phyloP scores from a whole-genome alignment of 2,329 filamentous ascomycete species.

The Aspergillus bombycis region DNA sequence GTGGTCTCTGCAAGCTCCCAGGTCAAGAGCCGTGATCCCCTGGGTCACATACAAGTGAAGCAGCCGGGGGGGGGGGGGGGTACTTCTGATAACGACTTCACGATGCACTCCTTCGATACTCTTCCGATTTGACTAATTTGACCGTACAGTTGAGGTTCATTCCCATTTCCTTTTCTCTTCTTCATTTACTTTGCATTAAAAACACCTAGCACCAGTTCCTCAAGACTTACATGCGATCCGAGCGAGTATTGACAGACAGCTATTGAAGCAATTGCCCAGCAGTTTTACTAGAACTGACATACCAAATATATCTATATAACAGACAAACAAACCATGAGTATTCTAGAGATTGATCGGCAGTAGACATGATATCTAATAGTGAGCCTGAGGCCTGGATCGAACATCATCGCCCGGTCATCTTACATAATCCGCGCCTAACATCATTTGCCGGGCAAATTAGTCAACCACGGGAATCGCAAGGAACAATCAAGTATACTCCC shows the following conservation, averaged over 20 bases:
- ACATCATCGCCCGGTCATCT: not conserved
- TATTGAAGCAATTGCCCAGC: not conserved
- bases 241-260: not conserved
- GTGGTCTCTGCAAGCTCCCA: slow-evolving; percentile 1
- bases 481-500: not conserved
- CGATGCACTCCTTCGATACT: not conserved
- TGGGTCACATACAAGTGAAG: not conserved
- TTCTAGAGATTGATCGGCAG: not conserved
- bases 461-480: not conserved
- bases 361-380: not conserved
- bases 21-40: not conserved
- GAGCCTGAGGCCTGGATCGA: not conserved
- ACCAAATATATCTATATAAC: not conserved
- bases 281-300: not conserved
- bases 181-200: not conserved
- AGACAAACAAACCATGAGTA: not conserved
- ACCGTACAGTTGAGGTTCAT: slow-evolving; percentile 1
- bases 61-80: not conserved
- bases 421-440: slow-evolving; percentile 12
- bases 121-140: slow-evolving; percentile 5
- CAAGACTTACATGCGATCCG: not conserved
- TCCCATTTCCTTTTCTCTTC: not conserved
- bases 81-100: slow-evolving; percentile 6
- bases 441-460: slow-evolving; percentile 8
- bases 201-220: not conserved